These are phyloP conservation scores for Triticum urartu DNA, from an alignment of 176 grass and related monocot species.

Conservation along the genomic window DNA sequence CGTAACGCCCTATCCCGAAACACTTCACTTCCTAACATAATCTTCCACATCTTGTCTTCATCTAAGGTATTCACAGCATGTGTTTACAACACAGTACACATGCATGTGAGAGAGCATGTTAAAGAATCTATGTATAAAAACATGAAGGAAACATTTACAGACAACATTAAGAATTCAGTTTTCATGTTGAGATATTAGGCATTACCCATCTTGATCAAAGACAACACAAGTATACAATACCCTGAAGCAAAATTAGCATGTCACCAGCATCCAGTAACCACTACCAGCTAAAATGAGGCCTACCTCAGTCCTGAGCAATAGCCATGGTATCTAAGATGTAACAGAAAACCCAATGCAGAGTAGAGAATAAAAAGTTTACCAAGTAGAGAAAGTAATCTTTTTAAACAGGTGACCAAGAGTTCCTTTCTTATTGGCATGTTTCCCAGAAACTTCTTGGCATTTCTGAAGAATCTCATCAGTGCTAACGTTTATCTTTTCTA, in stretches of 20 bases:
- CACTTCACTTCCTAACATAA: neutral
- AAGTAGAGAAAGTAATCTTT: slow-evolving; percentile 57
- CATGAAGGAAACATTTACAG: neutral
- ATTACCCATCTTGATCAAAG: neutral
- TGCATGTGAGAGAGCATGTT: neutral
- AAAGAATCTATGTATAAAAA: slow-evolving; percentile 3
- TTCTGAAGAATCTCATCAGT: slow-evolving; percentile 60
- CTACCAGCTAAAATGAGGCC: neutral
- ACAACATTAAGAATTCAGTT: neutral
- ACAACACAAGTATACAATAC: neutral
- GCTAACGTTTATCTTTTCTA: slow-evolving; percentile 65
- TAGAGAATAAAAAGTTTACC: slow-evolving; percentile 40
- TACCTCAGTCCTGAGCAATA: slow-evolving; percentile 2
- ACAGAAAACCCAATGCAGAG: neutral
- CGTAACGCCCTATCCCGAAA: neutral
- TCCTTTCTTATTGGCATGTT: slow-evolving; percentile 81
- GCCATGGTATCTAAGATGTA: neutral
- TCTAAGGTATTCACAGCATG: neutral
- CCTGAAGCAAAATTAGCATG: slow-evolving; percentile 3
- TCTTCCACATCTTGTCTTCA: neutral
- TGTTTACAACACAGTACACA: neutral
- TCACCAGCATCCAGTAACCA: neutral
- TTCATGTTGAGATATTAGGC: slow-evolving; percentile 13
- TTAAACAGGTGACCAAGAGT: slow-evolving; percentile 64
- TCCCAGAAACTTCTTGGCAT: slow-evolving; percentile 64